A percentile compares a stretch with the other conserved stretches of the same genome.
Evolutionary conservation across 441 rosid species (phyloP).

Genomic region (Bocquillonia castaneifolia): DNA sequence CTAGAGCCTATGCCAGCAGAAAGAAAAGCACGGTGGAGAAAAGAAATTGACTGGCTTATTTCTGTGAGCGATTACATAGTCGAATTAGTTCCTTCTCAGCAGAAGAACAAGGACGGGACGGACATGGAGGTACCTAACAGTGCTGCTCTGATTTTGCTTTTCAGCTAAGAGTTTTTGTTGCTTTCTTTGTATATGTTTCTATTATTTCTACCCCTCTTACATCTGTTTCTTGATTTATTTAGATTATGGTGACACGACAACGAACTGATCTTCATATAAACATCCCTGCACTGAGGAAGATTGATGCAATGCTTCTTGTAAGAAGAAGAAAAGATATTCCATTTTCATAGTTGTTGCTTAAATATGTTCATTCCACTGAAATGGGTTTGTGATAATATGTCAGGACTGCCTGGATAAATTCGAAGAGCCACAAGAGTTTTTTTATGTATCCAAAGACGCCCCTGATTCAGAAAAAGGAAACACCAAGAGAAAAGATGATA

Average conservation of each 20-base stretch:
- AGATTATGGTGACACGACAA: conserved; percentile 68
- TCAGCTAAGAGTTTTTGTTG: background rate
- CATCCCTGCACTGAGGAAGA: conserved; percentile 77
- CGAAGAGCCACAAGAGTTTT: conserved; percentile 54
- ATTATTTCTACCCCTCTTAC: background rate
- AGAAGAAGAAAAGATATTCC: conserved; percentile 25
- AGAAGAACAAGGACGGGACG: conserved; percentile 64
- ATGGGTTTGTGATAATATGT: background rate
- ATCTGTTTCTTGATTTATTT: conserved; percentile 4
- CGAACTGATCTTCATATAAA: conserved; percentile 77
- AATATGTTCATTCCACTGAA: background rate
- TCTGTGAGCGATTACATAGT: conserved; percentile 85
- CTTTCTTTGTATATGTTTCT: background rate
- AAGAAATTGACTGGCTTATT: conserved; percentile 76
- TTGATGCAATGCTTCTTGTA: conserved; percentile 79
- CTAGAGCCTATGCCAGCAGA: conserved; percentile 81
- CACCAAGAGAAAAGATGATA: conserved; percentile 58
- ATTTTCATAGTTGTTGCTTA: background rate
- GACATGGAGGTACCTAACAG: conserved; percentile 65
- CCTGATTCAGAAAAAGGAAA: conserved; percentile 65
- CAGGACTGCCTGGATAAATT: conserved; percentile 80
- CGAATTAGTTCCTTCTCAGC: conserved; percentile 77
- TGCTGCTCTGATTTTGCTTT: background rate
- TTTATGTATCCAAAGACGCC: conserved; percentile 57
- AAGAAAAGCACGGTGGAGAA: conserved; percentile 73